phyloP scores from a whole-genome alignment of 2,329 filamentous ascomycete species.

The Nemania bipapillata region DNA sequence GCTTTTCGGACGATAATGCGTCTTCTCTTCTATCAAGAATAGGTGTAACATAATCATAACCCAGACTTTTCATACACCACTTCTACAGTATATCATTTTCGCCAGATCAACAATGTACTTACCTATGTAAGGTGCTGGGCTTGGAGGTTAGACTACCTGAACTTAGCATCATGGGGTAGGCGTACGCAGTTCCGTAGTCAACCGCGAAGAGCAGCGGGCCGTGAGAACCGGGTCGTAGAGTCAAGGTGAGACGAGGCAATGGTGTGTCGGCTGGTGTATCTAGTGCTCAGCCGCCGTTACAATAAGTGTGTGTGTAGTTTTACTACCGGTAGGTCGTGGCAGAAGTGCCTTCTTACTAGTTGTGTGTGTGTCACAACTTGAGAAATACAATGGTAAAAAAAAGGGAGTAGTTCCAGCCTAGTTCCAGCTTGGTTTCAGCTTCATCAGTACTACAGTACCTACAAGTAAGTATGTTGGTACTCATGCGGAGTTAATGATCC shows the following conservation, averaged over 20 bases:
- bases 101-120: too few species aligned
- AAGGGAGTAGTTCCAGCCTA: not conserved
- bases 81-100: too few species aligned
- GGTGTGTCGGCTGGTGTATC: not conserved
- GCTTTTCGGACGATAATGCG: too few species aligned
- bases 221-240: not conserved
- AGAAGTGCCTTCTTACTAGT: not conserved
- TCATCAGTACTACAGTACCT: not conserved
- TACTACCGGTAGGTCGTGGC: not conserved
- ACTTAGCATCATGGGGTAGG: not conserved
- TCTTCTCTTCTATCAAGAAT: too few species aligned
- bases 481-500: too few species aligned
- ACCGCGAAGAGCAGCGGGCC: not conserved
- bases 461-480: not conserved
- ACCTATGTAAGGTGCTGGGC: not conserved
- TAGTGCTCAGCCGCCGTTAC: not conserved
- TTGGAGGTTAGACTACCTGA: not conserved
- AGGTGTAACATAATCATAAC: too few species aligned
- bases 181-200: not conserved
- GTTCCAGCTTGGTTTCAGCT: slow-evolving; percentile 11
- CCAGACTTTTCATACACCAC: too few species aligned
- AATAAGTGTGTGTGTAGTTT: too few species aligned
- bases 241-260: not conserved
- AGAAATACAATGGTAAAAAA: not conserved
- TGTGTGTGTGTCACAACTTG: not conserved